phyloP scores from a whole-genome alignment of 768 basidiomycete species.

The Rossbeevera mucosa region DNA sequence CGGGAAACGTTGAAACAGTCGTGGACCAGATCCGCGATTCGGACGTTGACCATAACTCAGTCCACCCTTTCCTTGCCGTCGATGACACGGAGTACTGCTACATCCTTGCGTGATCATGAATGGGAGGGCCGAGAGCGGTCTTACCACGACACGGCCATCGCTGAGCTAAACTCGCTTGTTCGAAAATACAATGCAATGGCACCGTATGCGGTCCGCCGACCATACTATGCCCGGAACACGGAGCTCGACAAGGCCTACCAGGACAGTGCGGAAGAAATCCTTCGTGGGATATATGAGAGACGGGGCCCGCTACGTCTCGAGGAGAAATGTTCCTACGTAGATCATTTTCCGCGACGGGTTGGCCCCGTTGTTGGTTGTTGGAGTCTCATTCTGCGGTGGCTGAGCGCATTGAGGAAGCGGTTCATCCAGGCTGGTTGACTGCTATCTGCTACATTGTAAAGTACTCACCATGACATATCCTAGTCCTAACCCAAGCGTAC shows the following conservation, averaged over 20 bases:
- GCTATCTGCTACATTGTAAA: not conserved
- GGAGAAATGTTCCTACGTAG: conserved; percentile 5
- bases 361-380: conserved; percentile 20
- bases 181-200: conserved; percentile 78
- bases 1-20: conserved; percentile 59
- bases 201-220: conserved; percentile 69
- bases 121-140: conserved; percentile 66
- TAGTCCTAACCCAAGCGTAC: not conserved
- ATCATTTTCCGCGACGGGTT: conserved; percentile 1
- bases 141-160: conserved; percentile 66
- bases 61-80: conserved; percentile 38
- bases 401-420: conserved; percentile 12
- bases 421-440: conserved; percentile 8
- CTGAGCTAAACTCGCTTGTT: conserved; percentile 69
- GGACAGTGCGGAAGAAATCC: conserved; percentile 49
- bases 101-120: conserved; percentile 51
- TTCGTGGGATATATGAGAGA: conserved; percentile 35
- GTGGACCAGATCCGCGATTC: conserved; percentile 72
- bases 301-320: not conserved
- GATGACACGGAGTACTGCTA: conserved; percentile 35
- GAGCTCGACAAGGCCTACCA: conserved; percentile 58
- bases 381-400: conserved; percentile 28
- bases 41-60: conserved; percentile 47
- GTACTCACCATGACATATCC: not conserved
- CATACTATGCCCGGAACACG: conserved; percentile 48